Conservation (phyloP, 2,329 filamentous ascomycete species). For the Aureobasidium sp. region DNA sequence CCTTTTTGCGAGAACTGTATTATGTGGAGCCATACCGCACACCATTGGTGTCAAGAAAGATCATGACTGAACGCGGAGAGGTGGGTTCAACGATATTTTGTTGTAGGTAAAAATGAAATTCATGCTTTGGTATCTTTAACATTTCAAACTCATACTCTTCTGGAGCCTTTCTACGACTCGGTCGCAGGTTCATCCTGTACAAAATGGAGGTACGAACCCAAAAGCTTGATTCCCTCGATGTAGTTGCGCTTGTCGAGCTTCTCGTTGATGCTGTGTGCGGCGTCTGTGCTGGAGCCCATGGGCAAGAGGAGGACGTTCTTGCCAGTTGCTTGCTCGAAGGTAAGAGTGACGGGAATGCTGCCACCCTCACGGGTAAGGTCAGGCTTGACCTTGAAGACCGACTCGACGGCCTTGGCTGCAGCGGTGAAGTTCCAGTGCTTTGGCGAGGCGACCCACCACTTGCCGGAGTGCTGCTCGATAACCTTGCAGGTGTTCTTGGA, state of each 20-base stretch:
- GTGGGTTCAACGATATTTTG: background rate
- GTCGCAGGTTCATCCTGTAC: slow-evolving; percentile 75
- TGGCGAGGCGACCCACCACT: slow-evolving; percentile 97
- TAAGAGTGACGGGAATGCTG: slow-evolving; percentile 92
- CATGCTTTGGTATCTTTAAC: slow-evolving; percentile 8
- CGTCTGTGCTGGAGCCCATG: slow-evolving; percentile 96
- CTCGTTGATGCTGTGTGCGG: slow-evolving; percentile 96
- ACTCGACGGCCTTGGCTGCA: slow-evolving; percentile 89
- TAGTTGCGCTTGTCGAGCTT: slow-evolving; percentile 97
- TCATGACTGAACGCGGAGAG: background rate
- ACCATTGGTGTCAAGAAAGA: background rate
- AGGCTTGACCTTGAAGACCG: slow-evolving; percentile 86
- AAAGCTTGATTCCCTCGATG: slow-evolving; percentile 92
- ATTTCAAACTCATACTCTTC: background rate
- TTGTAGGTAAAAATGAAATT: background rate
- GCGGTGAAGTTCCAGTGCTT: slow-evolving; percentile 99
- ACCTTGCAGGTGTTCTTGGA: slow-evolving; percentile 89
- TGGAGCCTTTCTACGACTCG: background rate
- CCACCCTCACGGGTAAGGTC: slow-evolving; percentile 96
- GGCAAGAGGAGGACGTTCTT: slow-evolving; percentile 95
- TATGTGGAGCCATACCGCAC: background rate
- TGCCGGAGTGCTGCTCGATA: slow-evolving; percentile 77
- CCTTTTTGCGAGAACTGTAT: background rate
- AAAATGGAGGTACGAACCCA: slow-evolving; percentile 93
- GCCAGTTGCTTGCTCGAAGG: slow-evolving; percentile 92